These are phyloP conservation scores for Pichia terricola DNA, from an alignment of 1,139 yeast species.

Conservation along the genomic window DNA sequence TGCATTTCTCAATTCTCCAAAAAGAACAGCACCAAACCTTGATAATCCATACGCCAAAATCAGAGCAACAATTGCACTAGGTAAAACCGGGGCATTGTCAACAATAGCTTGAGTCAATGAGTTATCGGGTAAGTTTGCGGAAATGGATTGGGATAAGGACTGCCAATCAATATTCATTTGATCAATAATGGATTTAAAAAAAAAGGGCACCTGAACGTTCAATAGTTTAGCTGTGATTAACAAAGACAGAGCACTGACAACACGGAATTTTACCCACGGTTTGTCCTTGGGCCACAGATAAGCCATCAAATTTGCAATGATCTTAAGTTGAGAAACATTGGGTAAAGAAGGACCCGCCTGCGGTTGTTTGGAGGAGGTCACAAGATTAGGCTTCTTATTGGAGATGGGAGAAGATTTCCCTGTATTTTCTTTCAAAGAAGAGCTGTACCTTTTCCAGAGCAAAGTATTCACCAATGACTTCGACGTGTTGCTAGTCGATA, in stretches of 20 bases:
- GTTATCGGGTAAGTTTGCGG: slow-evolving; percentile 8
- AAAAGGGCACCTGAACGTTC: slow-evolving; percentile 94
- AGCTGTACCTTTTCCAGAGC: too few species aligned
- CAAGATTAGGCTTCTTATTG: slow-evolving; percentile 10
- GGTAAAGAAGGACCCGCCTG: slow-evolving; percentile 12
- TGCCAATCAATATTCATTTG: slow-evolving; percentile 90
- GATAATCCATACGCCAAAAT: slow-evolving; percentile 90
- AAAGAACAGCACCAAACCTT: slow-evolving; percentile 84
- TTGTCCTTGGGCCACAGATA: slow-evolving; percentile 90
- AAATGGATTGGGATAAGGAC: slow-evolving; percentile 38
- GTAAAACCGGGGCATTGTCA: slow-evolving; percentile 28
- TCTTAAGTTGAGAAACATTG: slow-evolving; percentile 44
- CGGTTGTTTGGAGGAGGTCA: slow-evolving; percentile 11
- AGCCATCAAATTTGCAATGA: slow-evolving; percentile 51
- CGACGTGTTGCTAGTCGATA: neutral
- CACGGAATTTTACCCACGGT: slow-evolving; percentile 62
- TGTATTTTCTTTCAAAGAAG: too few species aligned
- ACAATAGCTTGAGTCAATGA: slow-evolving; percentile 7
- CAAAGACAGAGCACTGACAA: slow-evolving; percentile 60
- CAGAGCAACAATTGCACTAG: slow-evolving; percentile 59
- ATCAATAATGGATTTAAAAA: slow-evolving; percentile 82
- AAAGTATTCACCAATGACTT: neutral
- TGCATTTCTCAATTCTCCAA: slow-evolving; percentile 92
- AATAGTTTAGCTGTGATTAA: slow-evolving; percentile 73
- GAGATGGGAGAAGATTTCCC: neutral